Evolutionary conservation across 1,139 yeast genomes (phyloP).

Genomic region (Geotrichum australiense): DNA sequence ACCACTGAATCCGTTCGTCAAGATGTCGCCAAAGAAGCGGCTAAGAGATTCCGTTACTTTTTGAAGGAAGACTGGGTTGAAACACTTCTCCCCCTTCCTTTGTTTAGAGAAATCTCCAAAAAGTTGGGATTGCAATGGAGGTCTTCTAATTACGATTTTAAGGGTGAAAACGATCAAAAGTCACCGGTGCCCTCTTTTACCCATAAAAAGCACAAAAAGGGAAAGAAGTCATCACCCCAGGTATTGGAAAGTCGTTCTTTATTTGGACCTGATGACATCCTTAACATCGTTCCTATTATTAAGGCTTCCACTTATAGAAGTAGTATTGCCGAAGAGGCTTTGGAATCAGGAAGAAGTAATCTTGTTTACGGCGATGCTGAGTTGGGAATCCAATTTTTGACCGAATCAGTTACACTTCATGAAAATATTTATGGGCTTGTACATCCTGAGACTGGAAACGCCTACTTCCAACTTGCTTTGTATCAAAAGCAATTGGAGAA

Average conservation of each 20-base stretch:
- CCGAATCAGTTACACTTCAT: slow-evolving; percentile 63
- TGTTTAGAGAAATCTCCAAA: slow-evolving; percentile 65
- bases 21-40: slow-evolving; percentile 47
- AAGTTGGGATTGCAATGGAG: slow-evolving; percentile 88
- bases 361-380: slow-evolving; percentile 31
- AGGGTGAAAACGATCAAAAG: slow-evolving; percentile 35
- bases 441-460: slow-evolving; percentile 71
- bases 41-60: slow-evolving; percentile 47
- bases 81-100: slow-evolving; percentile 28
- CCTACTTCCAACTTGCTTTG: slow-evolving; percentile 59
- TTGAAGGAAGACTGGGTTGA: slow-evolving; percentile 47
- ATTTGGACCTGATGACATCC: slow-evolving; percentile 47
- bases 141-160: slow-evolving; percentile 44
- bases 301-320: slow-evolving; percentile 67
- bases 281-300: slow-evolving; percentile 63
- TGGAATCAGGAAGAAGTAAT: slow-evolving; percentile 44
- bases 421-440: slow-evolving; percentile 82
- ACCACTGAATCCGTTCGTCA: slow-evolving; percentile 42
- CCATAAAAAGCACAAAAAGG: slow-evolving; percentile 35
- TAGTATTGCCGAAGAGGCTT: slow-evolving; percentile 65
- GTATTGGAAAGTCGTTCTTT: slow-evolving; percentile 18
- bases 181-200: slow-evolving; percentile 22
- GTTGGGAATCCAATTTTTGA: slow-evolving; percentile 41
- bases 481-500: slow-evolving; percentile 57
- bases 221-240: slow-evolving; percentile 37